phyloP scores from a whole-genome alignment of 495 filamentous ascomycete genomes.

The Amorphotheca resinae region DNA sequence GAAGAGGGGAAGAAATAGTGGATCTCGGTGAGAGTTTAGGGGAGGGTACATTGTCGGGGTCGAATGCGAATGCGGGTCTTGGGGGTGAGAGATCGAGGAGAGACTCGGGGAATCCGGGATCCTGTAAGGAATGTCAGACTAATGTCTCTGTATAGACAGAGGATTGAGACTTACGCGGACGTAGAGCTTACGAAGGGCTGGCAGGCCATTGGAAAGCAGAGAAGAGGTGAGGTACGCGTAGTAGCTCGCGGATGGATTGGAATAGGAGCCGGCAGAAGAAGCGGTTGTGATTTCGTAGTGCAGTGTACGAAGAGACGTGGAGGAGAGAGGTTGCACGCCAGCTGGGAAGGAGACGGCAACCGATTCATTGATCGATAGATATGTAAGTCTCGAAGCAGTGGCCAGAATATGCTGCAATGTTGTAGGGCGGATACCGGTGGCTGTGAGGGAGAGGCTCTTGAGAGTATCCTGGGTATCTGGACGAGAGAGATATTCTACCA shows the following conservation, averaged over 20 bases:
- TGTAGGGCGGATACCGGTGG: conserved; percentile 53
- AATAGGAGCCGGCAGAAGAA: conserved; percentile 38
- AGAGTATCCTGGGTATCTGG: conserved; percentile 33
- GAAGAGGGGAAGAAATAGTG: not conserved
- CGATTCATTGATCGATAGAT: conserved; percentile 52
- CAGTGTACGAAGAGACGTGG: conserved; percentile 51
- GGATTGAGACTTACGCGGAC: conserved; percentile 37
- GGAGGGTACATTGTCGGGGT: conserved; percentile 11
- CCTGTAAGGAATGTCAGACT: conserved; percentile 21
- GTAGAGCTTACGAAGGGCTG: conserved; percentile 61
- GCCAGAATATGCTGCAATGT: conserved; percentile 52
- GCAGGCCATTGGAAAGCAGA: conserved; percentile 61
- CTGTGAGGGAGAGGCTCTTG: conserved; percentile 46
- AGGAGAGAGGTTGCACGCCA: conserved; percentile 51
- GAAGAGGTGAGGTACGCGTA: conserved; percentile 79
- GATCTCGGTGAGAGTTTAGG: not conserved
- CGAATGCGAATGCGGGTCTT: conserved; percentile 31
- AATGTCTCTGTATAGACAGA: not conserved
- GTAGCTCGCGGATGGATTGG: conserved; percentile 53
- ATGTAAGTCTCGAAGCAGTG: conserved; percentile 45
- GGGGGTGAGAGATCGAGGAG: conserved; percentile 57
- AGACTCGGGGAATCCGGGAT: conserved; percentile 61
- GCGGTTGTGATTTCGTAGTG: conserved; percentile 72
- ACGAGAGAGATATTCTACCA: conserved; percentile 47
- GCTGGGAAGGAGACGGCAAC: conserved; percentile 53